These are phyloP conservation scores for Cladophialophora immunda DNA, from an alignment of 2,329 filamentous ascomycete species.

Conservation along the genomic window DNA sequence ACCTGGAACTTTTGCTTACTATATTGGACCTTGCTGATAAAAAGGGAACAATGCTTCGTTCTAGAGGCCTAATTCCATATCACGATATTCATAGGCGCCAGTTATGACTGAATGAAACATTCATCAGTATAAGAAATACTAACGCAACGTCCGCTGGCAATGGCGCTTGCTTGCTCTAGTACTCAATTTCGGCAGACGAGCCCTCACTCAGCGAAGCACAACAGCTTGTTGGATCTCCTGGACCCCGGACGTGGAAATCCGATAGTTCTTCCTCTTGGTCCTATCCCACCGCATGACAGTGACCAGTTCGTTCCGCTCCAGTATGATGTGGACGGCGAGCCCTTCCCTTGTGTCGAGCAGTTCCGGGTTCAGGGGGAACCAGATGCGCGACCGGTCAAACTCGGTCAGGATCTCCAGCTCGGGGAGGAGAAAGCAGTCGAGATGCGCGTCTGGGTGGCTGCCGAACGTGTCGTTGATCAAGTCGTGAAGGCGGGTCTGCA, in stretches of 20 bases:
- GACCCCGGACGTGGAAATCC: not conserved
- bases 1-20: too few relatives aligned
- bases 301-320: slow-evolving; percentile 1
- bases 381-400: slow-evolving; percentile 15
- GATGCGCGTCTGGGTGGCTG: slow-evolving; percentile 10
- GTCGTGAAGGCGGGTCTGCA: not conserved
- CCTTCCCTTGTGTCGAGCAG: slow-evolving; percentile 9
- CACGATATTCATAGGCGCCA: too few relatives aligned
- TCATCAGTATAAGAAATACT: too few relatives aligned
- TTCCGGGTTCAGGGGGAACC: slow-evolving; percentile 15
- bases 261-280: slow-evolving; percentile 1
- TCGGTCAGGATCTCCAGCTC: slow-evolving; percentile 17
- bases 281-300: not conserved
- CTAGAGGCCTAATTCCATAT: too few relatives aligned
- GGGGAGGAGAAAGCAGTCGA: slow-evolving; percentile 13
- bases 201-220: not conserved
- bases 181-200: too few relatives aligned
- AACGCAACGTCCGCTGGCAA: too few relatives aligned
- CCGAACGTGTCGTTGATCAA: slow-evolving; percentile 2
- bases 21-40: too few relatives aligned
- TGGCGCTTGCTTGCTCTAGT: too few relatives aligned
- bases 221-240: not conserved
- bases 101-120: too few relatives aligned
- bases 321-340: slow-evolving; percentile 7
- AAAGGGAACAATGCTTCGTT: too few relatives aligned